Conservation (phyloP, 805 yeast species). For the Zygoascus bituminiphila region DNA sequence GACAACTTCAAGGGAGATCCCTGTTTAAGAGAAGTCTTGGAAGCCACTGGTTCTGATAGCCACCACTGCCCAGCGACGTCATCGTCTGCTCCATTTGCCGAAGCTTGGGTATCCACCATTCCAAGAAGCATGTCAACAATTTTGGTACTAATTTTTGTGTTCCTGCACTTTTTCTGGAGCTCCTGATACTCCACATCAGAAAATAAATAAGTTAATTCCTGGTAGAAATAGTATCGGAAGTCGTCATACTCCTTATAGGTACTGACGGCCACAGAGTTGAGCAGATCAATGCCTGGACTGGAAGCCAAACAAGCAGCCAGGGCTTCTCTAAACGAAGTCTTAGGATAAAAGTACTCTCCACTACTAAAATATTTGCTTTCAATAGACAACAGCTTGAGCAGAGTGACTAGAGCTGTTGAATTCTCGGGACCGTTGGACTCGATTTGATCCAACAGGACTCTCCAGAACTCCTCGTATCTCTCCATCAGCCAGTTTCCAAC, state of each 20-base stretch:
- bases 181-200: constrained; percentile 14
- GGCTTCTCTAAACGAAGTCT: constrained; percentile 34
- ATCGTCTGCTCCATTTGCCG: not conserved
- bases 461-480: constrained; percentile 46
- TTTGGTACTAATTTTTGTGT: not conserved
- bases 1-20: constrained; percentile 32
- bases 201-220: constrained; percentile 36
- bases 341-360: constrained; percentile 58
- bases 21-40: constrained; percentile 25
- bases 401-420: constrained; percentile 13
- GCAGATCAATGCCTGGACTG: constrained; percentile 30
- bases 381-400: constrained; percentile 37
- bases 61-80: not conserved
- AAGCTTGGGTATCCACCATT: not conserved
- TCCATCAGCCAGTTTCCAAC: constrained; percentile 58
- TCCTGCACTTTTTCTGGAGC: not conserved
- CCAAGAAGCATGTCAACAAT: not conserved
- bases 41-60: constrained; percentile 16
- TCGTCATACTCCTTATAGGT: constrained; percentile 62
- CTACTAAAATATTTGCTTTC: constrained; percentile 49
- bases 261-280: constrained; percentile 48
- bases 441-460: constrained; percentile 29
- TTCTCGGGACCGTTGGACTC: not conserved
- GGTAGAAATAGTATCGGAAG: constrained; percentile 64
- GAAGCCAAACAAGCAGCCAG: not conserved